Evolutionary conservation across 2,329 filamentous ascomycete species (phyloP), one percentile per base, ranked within the genome.

Genomic region (Cladosporium sp.): DNA sequence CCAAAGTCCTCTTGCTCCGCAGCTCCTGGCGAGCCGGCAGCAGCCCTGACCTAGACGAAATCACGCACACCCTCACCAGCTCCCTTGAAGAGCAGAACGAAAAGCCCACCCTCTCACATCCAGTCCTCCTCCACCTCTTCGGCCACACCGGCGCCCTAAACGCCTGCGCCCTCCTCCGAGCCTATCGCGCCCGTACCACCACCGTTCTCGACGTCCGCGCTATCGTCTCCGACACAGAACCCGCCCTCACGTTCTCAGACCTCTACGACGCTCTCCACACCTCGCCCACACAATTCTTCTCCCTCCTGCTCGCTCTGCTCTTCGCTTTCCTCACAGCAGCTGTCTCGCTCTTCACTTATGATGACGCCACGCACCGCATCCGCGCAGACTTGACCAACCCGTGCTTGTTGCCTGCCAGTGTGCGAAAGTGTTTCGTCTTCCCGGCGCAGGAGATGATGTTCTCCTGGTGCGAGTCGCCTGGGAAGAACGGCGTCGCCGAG

Each of bases 401-500:
- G 3, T 35, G 49, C 2, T 19, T 68, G 13, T 39, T 69, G 4
- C 64, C 62, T 1, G 35, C 53, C 3, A 59, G 62, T 13, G 63
- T 60, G 10, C 57, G 60, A 47, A 65, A 65, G 48, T 64, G 62
- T 48, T 68, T 66, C 56, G 61, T 68, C 24, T 68, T 67, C 34
- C 61, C 63, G 0, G 65, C 62, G 25, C 60, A 60, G 36, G 62
- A 66, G 37, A 47, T 69, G 9, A 66, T 69, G 65, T 68, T 68
- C 52, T 62, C 65, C 2, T 68, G 65, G 63, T 24, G 35, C 13
- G 58, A 63, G 15, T 58, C 58, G n/a, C 60, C 62, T 3, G 60
- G 58, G 7, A 45, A 36, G 25, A 34, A 39, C 12, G 48, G 35
- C 2, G 37, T 47, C 19, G 58, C 55, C 10, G 61, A 63, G 42